Percentiles rank a stretch among this genome's conserved stretches.
These are phyloP conservation scores for Rheum nobile DNA, from an alignment of 148 eudicot genomes.

Conservation along the genomic window DNA sequence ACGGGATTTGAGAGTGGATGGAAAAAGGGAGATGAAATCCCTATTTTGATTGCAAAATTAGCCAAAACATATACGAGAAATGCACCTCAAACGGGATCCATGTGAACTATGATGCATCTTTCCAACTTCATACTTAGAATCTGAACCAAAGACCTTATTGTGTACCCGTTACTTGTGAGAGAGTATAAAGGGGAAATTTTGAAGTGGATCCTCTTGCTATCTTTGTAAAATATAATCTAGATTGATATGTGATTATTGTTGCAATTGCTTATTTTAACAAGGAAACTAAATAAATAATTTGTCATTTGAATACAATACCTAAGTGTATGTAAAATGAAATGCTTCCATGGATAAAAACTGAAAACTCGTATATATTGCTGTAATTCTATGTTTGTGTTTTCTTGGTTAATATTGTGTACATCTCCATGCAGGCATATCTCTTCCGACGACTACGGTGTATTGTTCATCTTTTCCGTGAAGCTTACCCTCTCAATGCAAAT, in stretches of 20 bases:
- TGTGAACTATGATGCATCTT: neutral
- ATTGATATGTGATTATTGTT: neutral
- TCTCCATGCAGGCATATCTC: slow-evolving; percentile 64
- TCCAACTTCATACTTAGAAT: neutral
- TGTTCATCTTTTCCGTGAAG: slow-evolving; percentile 54
- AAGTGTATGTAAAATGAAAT: neutral
- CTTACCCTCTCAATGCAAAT: slow-evolving; percentile 69
- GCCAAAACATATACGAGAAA: neutral
- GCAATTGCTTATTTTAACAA: neutral
- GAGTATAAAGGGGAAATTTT: neutral
- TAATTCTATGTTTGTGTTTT: neutral
- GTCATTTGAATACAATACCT: neutral
- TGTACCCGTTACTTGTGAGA: neutral
- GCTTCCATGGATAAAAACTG: neutral
- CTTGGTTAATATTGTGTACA: neutral
- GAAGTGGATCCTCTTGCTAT: neutral
- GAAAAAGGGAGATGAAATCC: neutral
- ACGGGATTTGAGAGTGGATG: neutral
- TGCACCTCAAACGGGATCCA: neutral
- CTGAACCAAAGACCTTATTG: neutral
- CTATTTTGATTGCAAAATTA: neutral
- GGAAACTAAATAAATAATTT: neutral
- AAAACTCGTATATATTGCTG: neutral
- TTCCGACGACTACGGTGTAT: slow-evolving; percentile 40
- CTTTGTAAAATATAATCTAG: neutral